Base-by-base conservation (phyloP, 345 rosid genomes). In the Dovyalis caffra region DNA sequence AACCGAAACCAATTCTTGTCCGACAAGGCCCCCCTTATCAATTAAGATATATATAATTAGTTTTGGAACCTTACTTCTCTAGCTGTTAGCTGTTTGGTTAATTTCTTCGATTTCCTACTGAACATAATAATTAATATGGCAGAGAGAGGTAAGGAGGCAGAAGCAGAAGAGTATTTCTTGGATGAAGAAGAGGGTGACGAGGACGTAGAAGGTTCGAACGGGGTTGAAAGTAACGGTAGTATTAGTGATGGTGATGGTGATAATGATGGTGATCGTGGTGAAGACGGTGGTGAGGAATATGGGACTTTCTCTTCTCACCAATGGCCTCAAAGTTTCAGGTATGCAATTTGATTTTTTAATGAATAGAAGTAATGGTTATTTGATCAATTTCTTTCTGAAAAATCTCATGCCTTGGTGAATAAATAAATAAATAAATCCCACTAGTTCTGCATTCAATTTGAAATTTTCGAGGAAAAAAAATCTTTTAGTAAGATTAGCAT, bases 251-350 rank as follows among this genome's bases (percentile, higher is more conserved):
- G 67, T 35, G 68, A 80, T 67, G 72, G 40, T 31, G 68, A 65
- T 35, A 67, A 80, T 67, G 72, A 35, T 31, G 75, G 79, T 23
- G 69, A 73, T 28, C 90, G 78, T 9, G 86, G 23, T 18, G 87
- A 74, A 35, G 80, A 78, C 1, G 78, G 80, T 8, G 31, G 20
- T 12, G 75, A 56, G 4, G 38, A 21, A 29, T n/a, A 71, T 21
- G 68, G 51, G 68, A 23, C 87, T 66, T 82, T 87, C 74, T 53
- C 82, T 69, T 88, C 90, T 66, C 88, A 80, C 62, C 92, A 86
- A 77, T 91, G 97, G 98, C 98, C 98, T 3, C 92, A 83, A 73
- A 93, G 97, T 77, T 93, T 65, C 84, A 86, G 88, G 98, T 92
- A 76, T 62, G 29, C 26, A 8, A 16, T 32, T 34, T 34, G 38